Evolutionary conservation across 2,329 filamentous ascomycete species (phyloP), one percentile per base, ranked within the genome.

Genomic region (Mycosphaerelloides madeirae): DNA sequence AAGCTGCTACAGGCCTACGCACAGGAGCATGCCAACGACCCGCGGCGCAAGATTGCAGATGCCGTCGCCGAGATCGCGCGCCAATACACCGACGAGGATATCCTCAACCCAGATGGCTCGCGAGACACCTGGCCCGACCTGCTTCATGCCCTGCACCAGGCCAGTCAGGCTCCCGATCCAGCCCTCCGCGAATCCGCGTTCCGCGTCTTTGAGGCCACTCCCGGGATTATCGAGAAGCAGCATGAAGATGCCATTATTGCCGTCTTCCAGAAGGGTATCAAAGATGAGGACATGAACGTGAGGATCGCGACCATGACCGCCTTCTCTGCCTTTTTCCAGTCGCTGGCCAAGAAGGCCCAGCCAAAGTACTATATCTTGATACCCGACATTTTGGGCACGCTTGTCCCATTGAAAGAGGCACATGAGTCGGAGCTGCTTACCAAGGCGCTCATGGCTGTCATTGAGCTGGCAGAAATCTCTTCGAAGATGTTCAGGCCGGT

Each of bases 401-500:
- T 98, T 3, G 89, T 90, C 6, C 93, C 93, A 1, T 83, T 98
- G 65, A 96, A 96, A 69, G 88, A 96, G 55, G 81, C 85, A 2
- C 81, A 85, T 54, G 88, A 98, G 62, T 93, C 88, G 11, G 91
- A 96, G 12, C 84, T 95, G 53, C 80, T 98, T 13, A 91, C 87
- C 55, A 89, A 89, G 63, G 90, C 90, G 16, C 81, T 98, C 32
- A 75, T 96, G 44, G 85, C 91, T 18, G 77, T 98, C 37, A 96
- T 98, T 59, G 93, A 97, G 54, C 77, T 98, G 43, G 93, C 93
- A 31, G 93, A 97, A 68, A 79, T 85, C n/a, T 85, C 87, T 16
- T 89, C 91, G 16, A 94, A 93, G 70, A 97, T 97, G 90, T 98
- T 98, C 73, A 95, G 93, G 70, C 79, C 78, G 15, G 76, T 95